Conservation (phyloP, 495 filamentous ascomycete species). For the Physcia stellaris region DNA sequence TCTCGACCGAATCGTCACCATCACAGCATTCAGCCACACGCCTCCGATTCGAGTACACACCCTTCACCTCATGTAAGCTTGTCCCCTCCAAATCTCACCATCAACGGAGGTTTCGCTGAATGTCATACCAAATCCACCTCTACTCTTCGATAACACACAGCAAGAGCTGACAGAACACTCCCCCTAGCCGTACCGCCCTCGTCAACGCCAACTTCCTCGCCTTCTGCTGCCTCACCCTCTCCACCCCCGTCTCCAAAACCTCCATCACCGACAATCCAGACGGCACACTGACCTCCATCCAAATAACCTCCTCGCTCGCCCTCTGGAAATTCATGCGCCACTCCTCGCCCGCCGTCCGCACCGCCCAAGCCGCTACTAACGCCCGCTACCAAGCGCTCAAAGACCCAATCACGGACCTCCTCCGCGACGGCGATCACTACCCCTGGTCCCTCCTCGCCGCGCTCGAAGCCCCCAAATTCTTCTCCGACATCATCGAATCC, state of each 20-base stretch:
- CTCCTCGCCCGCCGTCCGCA: slow-evolving; percentile 27
- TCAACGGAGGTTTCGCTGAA: too few species aligned
- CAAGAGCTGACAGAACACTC: too few species aligned
- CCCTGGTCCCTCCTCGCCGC: slow-evolving; percentile 63
- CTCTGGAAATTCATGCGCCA: slow-evolving; percentile 63
- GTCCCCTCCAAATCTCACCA: too few species aligned
- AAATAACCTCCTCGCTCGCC: slow-evolving; percentile 13
- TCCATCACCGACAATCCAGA: slow-evolving; percentile 11
- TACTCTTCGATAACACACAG: too few species aligned
- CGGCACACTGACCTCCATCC: slow-evolving; percentile 7
- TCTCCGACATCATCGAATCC: slow-evolving; percentile 75
- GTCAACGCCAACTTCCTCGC: slow-evolving; percentile 82
- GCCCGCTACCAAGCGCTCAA: slow-evolving; percentile 37
- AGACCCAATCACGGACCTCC: slow-evolving; percentile 31
- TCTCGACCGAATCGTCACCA: slow-evolving; percentile 64
- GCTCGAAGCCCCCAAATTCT: slow-evolving; percentile 62
- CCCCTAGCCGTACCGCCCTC: slow-evolving; percentile 60
- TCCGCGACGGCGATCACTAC: slow-evolving; percentile 37
- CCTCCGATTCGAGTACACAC: slow-evolving; percentile 39
- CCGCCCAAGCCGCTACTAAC: slow-evolving; percentile 26
- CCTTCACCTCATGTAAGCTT: slow-evolving; percentile 62
- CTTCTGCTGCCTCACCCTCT: slow-evolving; percentile 54
- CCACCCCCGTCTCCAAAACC: slow-evolving; percentile 11
- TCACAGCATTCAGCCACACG: slow-evolving; percentile 31
- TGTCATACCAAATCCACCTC: too few species aligned